These are phyloP conservation scores for Physcomitrium patens DNA, from an alignment of 225 moss, liverwort and hornwort species.

Conservation along the genomic window DNA sequence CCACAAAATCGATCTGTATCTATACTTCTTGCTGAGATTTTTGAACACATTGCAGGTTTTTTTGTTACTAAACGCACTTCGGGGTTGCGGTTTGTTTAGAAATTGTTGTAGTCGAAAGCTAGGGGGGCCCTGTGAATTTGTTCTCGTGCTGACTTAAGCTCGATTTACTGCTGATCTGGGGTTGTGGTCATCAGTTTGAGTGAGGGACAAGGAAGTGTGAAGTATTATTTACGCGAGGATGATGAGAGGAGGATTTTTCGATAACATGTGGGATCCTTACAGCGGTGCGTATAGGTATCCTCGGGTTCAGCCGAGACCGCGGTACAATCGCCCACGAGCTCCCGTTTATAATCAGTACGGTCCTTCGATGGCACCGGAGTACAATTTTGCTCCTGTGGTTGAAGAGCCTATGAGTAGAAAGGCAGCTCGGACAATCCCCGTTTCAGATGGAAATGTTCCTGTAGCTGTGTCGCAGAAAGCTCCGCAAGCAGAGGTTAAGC, in stretches of 20 bases:
- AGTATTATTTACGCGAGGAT: constrained; percentile 5
- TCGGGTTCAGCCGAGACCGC: constrained; percentile 9
- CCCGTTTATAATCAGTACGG: constrained; percentile 13
- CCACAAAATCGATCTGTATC: too few relatives aligned
- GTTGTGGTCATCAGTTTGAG: neutral
- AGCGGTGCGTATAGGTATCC: constrained; percentile 12
- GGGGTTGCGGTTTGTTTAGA: neutral
- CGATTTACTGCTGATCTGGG: neutral
- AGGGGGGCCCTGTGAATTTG: neutral
- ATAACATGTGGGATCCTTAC: constrained; percentile 28
- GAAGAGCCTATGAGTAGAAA: constrained; percentile 17
- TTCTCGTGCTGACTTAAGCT: neutral
- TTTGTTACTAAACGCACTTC: neutral
- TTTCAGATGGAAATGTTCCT: constrained; percentile 25
- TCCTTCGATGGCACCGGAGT: constrained; percentile 17
- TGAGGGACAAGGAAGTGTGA: neutral
- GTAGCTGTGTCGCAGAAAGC: neutral
- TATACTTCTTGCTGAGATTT: neutral
- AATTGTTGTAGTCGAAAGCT: neutral
- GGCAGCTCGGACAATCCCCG: constrained; percentile 36
- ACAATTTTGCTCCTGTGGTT: neutral
- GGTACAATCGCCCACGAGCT: constrained; percentile 13
- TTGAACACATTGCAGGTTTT: neutral
- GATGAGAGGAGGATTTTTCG: constrained; percentile 49
- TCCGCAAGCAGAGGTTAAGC: neutral